Evolutionary conservation across 306 rosid genomes (phyloP).

Genomic region (Herpetospermum pedunculosum): DNA sequence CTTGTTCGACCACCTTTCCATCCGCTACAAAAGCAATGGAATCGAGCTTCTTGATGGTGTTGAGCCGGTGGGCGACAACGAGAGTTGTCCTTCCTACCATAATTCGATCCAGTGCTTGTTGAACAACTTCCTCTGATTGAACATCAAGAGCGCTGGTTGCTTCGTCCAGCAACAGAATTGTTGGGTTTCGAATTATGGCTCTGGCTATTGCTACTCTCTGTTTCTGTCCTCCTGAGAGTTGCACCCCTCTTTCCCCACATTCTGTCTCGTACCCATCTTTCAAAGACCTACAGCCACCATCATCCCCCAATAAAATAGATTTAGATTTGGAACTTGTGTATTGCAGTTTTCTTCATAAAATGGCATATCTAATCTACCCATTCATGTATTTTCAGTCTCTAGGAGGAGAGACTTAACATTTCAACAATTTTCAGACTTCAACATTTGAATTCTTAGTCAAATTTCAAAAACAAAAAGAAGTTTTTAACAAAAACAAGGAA

Average conservation of each 20-base stretch:
- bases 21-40: conserved; percentile 70
- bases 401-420: neutral
- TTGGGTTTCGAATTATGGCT: conserved; percentile 81
- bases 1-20: conserved; percentile 75
- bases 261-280: conserved; percentile 79
- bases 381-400: neutral
- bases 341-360: neutral
- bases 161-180: conserved; percentile 57
- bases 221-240: conserved; percentile 91
- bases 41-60: conserved; percentile 73
- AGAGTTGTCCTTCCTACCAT: conserved; percentile 85
- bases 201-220: conserved; percentile 91
- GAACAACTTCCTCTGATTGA: conserved; percentile 83
- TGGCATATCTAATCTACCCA: neutral
- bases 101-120: conserved; percentile 76
- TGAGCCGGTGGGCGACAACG: conserved; percentile 83
- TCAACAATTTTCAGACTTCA: neutral
- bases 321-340: neutral
- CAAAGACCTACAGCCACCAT: conserved; percentile 35
- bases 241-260: conserved; percentile 97
- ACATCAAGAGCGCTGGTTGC: conserved; percentile 93
- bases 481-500: too few relatives aligned
- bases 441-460: too few relatives aligned
- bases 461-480: too few relatives aligned
- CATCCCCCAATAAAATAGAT: neutral